Conservation (phyloP, 352 stramenopile genomes). For the Albugo laibachii region DNA sequence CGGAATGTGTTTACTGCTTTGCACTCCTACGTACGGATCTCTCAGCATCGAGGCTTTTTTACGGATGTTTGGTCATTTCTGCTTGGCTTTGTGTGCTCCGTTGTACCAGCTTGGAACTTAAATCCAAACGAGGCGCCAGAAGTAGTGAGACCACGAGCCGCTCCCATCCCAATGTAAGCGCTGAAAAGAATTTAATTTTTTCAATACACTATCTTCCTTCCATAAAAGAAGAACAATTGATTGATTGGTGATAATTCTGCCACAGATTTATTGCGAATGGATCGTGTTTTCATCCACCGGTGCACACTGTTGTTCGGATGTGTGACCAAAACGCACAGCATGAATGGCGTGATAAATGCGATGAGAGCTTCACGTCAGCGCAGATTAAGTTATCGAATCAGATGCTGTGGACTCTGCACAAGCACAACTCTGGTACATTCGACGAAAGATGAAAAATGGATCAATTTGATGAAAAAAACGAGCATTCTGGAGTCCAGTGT, state of each 20-base stretch:
- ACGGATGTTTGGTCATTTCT: constrained; percentile 69
- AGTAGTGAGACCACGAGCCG: neutral
- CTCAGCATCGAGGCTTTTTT: constrained; percentile 37
- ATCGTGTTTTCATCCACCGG: too few relatives aligned
- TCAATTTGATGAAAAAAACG: constrained; percentile 67
- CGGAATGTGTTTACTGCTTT: constrained; percentile 10
- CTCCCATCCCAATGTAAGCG: constrained; percentile 43
- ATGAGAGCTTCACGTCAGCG: too few relatives aligned
- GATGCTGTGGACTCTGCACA: too few relatives aligned
- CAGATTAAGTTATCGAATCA: too few relatives aligned
- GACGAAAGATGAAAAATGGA: constrained; percentile 51
- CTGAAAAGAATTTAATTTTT: constrained; percentile 2
- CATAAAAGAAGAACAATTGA: too few relatives aligned
- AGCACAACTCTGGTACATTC: too few relatives aligned
- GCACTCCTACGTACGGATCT: constrained; percentile 40
- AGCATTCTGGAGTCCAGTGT: constrained; percentile 44
- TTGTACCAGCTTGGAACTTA: constrained; percentile 64
- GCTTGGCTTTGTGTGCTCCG: constrained; percentile 42
- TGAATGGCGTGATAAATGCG: too few relatives aligned
- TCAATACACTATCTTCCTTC: too few relatives aligned
- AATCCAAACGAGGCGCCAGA: constrained; percentile 21
- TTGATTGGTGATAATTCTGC: too few relatives aligned
- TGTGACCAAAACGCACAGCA: too few relatives aligned
- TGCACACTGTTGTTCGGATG: too few relatives aligned
- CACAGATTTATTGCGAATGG: too few relatives aligned